Conservation (phyloP, 208 protist species). For the Acanthamoeba sp. region DNA sequence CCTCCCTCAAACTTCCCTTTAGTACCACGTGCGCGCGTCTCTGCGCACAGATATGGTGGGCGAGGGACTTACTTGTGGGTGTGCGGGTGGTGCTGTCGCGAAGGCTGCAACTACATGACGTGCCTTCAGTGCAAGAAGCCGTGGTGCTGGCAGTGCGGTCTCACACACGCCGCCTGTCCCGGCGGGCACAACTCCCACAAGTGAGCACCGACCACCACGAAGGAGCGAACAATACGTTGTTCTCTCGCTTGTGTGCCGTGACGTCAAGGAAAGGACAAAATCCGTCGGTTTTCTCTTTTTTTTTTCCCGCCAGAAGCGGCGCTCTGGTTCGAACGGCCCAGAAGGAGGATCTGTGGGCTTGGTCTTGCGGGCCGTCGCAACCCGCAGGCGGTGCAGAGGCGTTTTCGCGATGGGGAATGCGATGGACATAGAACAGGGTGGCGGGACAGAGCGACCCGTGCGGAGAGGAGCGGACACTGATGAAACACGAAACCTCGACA, state of each 20-base stretch:
- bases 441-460: background rate
- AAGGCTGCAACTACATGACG: slow-evolving; percentile 72
- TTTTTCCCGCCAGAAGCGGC: too few species aligned
- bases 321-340: too few species aligned
- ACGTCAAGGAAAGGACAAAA: too few species aligned
- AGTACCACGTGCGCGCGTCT: background rate
- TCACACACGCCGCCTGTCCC: slow-evolving; percentile 54
- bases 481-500: slow-evolving; percentile 22
- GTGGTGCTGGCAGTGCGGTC: slow-evolving; percentile 72
- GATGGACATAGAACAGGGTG: slow-evolving; percentile 43
- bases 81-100: background rate
- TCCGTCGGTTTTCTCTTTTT: too few species aligned
- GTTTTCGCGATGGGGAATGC: slow-evolving; percentile 37
- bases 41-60: too few species aligned
- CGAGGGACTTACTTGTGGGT: background rate
- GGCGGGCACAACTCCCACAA: slow-evolving; percentile 73
- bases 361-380: too few species aligned
- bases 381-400: too few species aligned
- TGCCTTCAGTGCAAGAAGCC: slow-evolving; percentile 67
- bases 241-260: too few species aligned
- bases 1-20: background rate
- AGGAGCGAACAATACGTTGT: too few species aligned
- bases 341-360: too few species aligned
- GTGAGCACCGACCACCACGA: background rate
- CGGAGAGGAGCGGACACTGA: background rate